Evolutionary conservation across 2,329 filamentous ascomycete genomes (phyloP), one percentile per base, ranked within the genome.

Genomic region (Hypomyces rosellus): DNA sequence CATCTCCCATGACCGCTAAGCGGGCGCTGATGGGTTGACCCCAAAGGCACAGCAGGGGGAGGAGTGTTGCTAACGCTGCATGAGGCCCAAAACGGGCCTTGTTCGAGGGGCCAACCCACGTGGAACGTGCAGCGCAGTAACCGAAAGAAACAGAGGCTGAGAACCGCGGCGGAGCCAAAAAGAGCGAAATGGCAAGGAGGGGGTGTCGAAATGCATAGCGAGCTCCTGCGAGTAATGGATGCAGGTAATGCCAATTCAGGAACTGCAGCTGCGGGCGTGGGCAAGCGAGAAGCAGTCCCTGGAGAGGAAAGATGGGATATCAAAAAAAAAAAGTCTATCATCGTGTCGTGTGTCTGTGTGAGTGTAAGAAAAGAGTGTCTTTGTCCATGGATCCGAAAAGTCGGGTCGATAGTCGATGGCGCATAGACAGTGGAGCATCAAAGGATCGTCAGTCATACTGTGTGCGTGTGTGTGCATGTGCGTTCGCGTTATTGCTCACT

Each of bases 81-180:
- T 51, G 55, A 44, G 53, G 59, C 60, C 59, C 49, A 61, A 63
- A 60, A 54, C 51, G 48, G 55, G 50, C 50, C 49, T 12, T 42
- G 40, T 18, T 42, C 7, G 18, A 45, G 46, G 61, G 53, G 56
- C 55, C 53, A 51, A 58, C 55, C 63, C 62, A 65, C 61, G 62
- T 65, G 63, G 62, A 59, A 57, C 57, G 54, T 65, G 62, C 61
- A 65, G 59, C 52, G 15, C 39, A 22, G 39, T 18, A 18, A 22
- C 15, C 15, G 51, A 20, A 30, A 42, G 30, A 30, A 15, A 7
- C 37, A 45, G 22, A 48, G 34, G 25, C 34, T 49, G 34, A 42
- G 40, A 25, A 44, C 38, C 14, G 41, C 20, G 30, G 40, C 33
- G 33, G 37, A 45, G 48, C 33, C 34, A 44, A 46, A 41, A 46